Evolutionary conservation across 345 rosid genomes (phyloP).

Genomic region (Lepidium africanum): DNA sequence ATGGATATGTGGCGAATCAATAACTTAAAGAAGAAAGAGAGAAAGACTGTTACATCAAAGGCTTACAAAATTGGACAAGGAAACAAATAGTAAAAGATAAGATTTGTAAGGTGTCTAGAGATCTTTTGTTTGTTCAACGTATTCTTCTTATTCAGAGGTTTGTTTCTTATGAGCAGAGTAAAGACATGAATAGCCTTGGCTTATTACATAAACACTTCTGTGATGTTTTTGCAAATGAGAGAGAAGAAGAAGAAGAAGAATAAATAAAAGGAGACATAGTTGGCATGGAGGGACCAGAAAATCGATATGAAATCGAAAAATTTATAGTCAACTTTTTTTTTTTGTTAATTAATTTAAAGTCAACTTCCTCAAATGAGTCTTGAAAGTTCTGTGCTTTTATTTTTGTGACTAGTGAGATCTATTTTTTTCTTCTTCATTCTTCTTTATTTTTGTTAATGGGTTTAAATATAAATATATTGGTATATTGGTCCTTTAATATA

Average conservation of each 20-base stretch:
- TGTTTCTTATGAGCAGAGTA: not conserved
- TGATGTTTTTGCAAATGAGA: not conserved
- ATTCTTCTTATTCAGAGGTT: not conserved
- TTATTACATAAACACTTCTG: not conserved
- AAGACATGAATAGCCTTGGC: not conserved
- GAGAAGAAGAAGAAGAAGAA: not conserved
- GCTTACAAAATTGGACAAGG: not conserved
- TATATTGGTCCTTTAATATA: no score
- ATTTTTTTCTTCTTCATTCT: not conserved
- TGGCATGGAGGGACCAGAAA: slow-evolving; percentile 2
- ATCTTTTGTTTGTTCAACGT: not conserved
- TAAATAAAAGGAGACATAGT: not conserved
- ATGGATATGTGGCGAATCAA: not conserved
- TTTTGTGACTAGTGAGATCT: not conserved
- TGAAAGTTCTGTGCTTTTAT: not conserved
- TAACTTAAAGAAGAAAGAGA: not conserved
- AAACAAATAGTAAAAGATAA: not conserved
- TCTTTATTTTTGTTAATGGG: no score
- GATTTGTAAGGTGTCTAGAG: not conserved
- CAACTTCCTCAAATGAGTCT: not conserved
- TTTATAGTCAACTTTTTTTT: no score
- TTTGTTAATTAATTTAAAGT: no score
- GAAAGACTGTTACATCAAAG: not conserved
- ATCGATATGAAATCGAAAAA: not conserved
- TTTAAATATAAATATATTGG: no score